A percentile compares a stretch with the other conserved stretches of the same genome.
phyloP scores from a whole-genome alignment of 306 rosid species.

The Cicer arietinum region DNA sequence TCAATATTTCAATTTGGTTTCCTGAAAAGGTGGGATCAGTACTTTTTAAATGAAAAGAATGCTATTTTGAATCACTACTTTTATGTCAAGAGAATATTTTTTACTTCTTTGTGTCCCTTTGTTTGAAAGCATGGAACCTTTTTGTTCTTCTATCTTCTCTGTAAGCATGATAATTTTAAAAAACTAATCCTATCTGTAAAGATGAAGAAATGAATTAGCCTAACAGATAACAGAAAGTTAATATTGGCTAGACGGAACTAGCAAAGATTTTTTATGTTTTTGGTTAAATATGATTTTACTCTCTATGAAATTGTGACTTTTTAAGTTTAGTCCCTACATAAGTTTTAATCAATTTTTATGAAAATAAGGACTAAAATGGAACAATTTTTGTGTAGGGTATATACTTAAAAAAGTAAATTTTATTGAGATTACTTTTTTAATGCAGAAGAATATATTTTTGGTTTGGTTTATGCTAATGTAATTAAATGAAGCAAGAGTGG shows the following conservation, averaged over 20 bases:
- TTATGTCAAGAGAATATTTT: constrained; percentile 26
- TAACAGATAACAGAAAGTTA: constrained; percentile 27
- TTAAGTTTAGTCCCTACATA: too few species aligned
- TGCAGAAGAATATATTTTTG: constrained; percentile 41
- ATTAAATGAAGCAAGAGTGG: constrained; percentile 30
- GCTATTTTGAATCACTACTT: constrained; percentile 26
- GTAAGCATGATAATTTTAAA: constrained; percentile 23
- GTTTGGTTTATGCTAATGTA: constrained; percentile 9
- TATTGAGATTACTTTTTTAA: neutral
- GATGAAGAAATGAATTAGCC: constrained; percentile 38
- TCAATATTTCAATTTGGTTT: constrained; percentile 43
- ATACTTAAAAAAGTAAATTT: too few species aligned
- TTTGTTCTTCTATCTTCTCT: constrained; percentile 29
- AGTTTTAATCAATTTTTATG: too few species aligned
- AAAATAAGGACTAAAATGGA: too few species aligned
- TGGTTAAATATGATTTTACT: too few species aligned
- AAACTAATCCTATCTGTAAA: constrained; percentile 35
- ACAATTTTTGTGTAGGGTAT: too few species aligned
- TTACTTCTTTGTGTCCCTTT: constrained; percentile 11
- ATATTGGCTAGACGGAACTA: constrained; percentile 15
- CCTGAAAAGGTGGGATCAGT: constrained; percentile 40
- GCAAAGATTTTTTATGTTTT: neutral
- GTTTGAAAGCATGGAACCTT: constrained; percentile 35
- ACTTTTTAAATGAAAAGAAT: constrained; percentile 39
- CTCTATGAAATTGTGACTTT: too few species aligned